Evolutionary conservation across 2,329 filamentous ascomycete genomes (phyloP).

Genomic region (Neofusicoccum laricinum): DNA sequence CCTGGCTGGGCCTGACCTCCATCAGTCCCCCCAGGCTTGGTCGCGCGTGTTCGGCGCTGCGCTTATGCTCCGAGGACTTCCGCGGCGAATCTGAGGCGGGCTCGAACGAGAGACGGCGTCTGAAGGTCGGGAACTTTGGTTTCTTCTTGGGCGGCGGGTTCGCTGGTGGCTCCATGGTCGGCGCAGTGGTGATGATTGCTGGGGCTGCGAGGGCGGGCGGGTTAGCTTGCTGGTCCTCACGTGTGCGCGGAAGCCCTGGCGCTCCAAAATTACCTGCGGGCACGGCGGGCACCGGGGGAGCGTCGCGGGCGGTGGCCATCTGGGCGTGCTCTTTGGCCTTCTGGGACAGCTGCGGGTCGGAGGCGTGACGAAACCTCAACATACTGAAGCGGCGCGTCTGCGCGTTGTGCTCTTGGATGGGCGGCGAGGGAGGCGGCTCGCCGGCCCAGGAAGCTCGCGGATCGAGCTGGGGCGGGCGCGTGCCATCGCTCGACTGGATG

Average conservation of each 20-base stretch:
- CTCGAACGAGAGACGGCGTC: slow-evolving; percentile 35
- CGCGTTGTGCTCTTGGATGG: slow-evolving; percentile 34
- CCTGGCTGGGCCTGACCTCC: slow-evolving; percentile 18
- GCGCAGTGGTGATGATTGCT: slow-evolving; percentile 86
- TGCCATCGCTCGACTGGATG: slow-evolving; percentile 33
- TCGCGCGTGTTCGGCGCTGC: slow-evolving; percentile 10
- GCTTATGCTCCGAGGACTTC: slow-evolving; percentile 37
- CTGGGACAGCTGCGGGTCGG: slow-evolving; percentile 81
- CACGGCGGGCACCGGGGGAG: slow-evolving; percentile 46
- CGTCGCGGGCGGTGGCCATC: slow-evolving; percentile 41
- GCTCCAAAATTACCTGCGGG: slow-evolving; percentile 29
- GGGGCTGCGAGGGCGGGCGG: slow-evolving; percentile 41
- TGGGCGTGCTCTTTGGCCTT: slow-evolving; percentile 68
- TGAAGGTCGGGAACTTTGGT: slow-evolving; percentile 35
- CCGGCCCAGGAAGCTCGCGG: slow-evolving; percentile 25
- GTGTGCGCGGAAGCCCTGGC: slow-evolving; percentile 12
- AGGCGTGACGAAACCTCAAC: slow-evolving; percentile 85
- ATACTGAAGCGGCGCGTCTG: slow-evolving; percentile 59
- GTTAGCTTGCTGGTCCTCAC: slow-evolving; percentile 25
- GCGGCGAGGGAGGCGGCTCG: slow-evolving; percentile 29
- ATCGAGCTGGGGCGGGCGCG: slow-evolving; percentile 24
- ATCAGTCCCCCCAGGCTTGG: slow-evolving; percentile 1
- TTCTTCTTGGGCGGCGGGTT: slow-evolving; percentile 27
- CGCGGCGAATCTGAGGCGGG: slow-evolving; percentile 22
- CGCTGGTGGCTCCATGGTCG: slow-evolving; percentile 55